Evolutionary conservation across 1,284 basidiomycete species (phyloP).

Genomic region (Pterulicium gracile): DNA sequence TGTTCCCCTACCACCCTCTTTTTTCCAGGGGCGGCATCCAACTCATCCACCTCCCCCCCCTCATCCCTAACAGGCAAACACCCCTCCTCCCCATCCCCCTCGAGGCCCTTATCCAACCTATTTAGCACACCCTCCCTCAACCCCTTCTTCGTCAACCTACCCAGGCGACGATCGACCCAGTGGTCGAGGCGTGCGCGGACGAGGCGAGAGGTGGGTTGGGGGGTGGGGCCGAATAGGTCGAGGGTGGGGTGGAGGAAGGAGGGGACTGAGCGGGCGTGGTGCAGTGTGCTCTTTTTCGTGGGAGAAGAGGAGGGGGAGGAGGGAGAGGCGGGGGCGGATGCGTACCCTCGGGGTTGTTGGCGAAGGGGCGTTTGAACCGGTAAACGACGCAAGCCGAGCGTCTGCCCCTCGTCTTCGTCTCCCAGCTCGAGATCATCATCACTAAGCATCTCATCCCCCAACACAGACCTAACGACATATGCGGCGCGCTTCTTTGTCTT

Average conservation of each 20-base stretch:
- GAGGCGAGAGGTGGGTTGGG: background rate
- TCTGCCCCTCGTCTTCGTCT: too few relatives aligned
- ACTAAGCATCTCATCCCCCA: background rate
- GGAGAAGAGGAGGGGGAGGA: background rate
- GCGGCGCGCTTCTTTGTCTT: background rate
- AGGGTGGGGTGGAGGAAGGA: background rate
- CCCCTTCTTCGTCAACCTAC: background rate
- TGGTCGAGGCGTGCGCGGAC: background rate
- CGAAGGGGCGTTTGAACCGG: too few relatives aligned
- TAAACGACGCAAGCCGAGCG: too few relatives aligned
- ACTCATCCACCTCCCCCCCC: background rate
- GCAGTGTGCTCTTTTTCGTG: too few relatives aligned
- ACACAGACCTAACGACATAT: background rate
- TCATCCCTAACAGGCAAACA: background rate
- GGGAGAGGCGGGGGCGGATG: too few relatives aligned
- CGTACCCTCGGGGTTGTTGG: too few relatives aligned
- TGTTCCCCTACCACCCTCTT: too few relatives aligned
- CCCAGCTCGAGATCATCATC: too few relatives aligned
- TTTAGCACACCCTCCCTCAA: background rate
- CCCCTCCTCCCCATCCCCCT: too few relatives aligned
- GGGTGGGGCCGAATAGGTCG: background rate
- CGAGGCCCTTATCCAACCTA: background rate
- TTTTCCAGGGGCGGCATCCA: too few relatives aligned
- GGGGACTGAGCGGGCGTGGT: too few relatives aligned
- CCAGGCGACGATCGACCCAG: background rate